Evolutionary conservation across 1,139 yeast genomes (phyloP).

Genomic region (Taphrina flavorubra): DNA sequence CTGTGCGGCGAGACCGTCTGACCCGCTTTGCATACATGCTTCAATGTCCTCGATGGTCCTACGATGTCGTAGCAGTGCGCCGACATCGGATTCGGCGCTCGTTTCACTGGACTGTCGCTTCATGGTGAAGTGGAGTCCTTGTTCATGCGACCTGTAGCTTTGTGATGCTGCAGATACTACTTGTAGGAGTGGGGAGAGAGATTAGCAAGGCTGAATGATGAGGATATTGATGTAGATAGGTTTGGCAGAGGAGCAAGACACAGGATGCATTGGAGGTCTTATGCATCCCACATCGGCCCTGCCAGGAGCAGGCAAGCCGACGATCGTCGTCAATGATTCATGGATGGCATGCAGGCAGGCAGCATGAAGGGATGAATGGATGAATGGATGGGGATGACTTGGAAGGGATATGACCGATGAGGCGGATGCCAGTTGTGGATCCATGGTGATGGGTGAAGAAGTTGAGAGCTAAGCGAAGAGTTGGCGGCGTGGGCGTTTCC

Average conservation of each 20-base stretch:
- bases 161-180: no score
- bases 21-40: no score
- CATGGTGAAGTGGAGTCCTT: neutral
- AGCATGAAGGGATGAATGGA: neutral
- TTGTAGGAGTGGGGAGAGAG: no score
- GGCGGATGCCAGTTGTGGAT: no score
- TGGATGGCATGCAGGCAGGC: conserved; percentile 1
- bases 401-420: no score
- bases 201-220: no score
- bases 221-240: neutral
- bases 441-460: no score
- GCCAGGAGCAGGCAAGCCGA: neutral
- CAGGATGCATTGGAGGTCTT: conserved; percentile 1
- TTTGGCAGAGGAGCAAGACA: neutral
- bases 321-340: conserved; percentile 1
- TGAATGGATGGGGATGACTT: no score
- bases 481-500: no score
- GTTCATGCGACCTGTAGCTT: no score
- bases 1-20: no score
- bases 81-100: conserved; percentile 1
- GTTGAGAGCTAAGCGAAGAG: no score
- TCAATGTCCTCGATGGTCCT: neutral
- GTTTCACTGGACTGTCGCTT: conserved; percentile 3
- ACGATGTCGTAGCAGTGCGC: neutral
- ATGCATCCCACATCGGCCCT: neutral